These are phyloP conservation scores for Rhynchosporium agropyri DNA, from an alignment of 2,329 filamentous ascomycete genomes.

Conservation along the genomic window DNA sequence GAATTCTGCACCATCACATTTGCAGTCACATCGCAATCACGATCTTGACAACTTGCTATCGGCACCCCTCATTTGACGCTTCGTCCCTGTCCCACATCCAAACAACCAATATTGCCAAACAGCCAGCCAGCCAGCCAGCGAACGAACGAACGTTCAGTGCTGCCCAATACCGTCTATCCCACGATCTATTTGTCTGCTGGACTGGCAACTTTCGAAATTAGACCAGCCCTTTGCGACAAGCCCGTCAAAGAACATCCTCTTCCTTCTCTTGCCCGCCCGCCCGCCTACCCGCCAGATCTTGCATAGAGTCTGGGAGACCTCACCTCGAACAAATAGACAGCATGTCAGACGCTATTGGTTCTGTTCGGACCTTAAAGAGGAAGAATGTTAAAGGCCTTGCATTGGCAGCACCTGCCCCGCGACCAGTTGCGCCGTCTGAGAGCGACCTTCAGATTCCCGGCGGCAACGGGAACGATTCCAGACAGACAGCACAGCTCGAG, in stretches of 20 bases:
- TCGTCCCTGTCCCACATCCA: constrained; percentile 1
- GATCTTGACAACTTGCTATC: constrained; percentile 5
- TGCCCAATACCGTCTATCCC: neutral
- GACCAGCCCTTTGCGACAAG: neutral
- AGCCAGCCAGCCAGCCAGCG: neutral
- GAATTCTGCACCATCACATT: neutral
- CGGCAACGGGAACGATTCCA: constrained; percentile 58
- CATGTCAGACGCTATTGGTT: constrained; percentile 62
- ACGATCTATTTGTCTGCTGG: neutral
- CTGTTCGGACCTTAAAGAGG: constrained; percentile 87
- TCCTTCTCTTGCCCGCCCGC: neutral
- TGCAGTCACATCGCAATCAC: neutral
- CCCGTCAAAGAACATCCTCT: neutral
- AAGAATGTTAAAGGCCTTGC: constrained; percentile 98
- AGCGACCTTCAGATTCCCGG: constrained; percentile 66
- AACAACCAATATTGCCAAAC: neutral
- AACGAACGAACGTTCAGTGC: neutral
- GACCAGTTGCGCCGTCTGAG: constrained; percentile 71
- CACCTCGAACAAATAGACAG: neutral
- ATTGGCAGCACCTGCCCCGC: constrained; percentile 76
- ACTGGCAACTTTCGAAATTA: neutral
- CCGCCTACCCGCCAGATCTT: neutral
- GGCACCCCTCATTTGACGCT: neutral
- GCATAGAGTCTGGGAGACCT: neutral
- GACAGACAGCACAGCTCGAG: constrained; percentile 72